Conservation (phyloP, 495 filamentous ascomycete species). For the Aspergillus taichungensis region DNA sequence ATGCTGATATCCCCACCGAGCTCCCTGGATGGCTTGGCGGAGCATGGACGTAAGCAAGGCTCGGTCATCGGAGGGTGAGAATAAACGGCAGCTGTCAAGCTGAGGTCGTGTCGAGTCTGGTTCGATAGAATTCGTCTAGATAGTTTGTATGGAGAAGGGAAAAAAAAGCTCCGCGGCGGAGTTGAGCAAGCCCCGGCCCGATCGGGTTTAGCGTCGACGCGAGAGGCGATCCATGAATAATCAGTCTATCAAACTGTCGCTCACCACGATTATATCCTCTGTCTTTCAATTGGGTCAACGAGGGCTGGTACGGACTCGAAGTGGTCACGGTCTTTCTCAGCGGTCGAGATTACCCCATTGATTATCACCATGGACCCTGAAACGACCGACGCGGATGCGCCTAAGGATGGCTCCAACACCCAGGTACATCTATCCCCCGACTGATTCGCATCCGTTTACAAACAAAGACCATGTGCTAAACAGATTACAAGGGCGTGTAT, state of each 20-base stretch:
- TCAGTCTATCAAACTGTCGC: background rate
- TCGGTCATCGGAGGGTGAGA: conserved; percentile 22
- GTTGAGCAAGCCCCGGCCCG: conserved; percentile 16
- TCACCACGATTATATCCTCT: conserved; percentile 14
- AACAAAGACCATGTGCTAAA: conserved; percentile 6
- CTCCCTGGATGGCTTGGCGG: conserved; percentile 38
- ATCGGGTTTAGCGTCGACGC: conserved; percentile 30
- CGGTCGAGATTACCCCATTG: conserved; percentile 3
- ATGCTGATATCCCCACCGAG: conserved; percentile 36
- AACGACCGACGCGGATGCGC: conserved; percentile 18
- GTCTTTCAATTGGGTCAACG: background rate
- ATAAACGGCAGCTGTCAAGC: too few species aligned
- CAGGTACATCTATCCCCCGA: conserved; percentile 28
- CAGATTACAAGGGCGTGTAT: conserved; percentile 51
- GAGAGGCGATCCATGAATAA: conserved; percentile 5
- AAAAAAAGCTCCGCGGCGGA: conserved; percentile 14
- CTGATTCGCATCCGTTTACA: background rate
- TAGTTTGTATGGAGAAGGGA: conserved; percentile 4
- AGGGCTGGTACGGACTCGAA: too few species aligned
- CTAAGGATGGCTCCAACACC: conserved; percentile 33
- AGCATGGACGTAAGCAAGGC: conserved; percentile 32
- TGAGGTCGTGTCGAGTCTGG: background rate
- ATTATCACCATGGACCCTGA: conserved; percentile 20
- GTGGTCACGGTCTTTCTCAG: too few species aligned
- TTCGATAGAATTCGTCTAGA: background rate